A percentile compares a stretch with the other conserved stretches of the same genome.
These are phyloP conservation scores for Xerocomellus dryophilus DNA, from an alignment of 768 basidiomycete genomes.

Conservation along the genomic window DNA sequence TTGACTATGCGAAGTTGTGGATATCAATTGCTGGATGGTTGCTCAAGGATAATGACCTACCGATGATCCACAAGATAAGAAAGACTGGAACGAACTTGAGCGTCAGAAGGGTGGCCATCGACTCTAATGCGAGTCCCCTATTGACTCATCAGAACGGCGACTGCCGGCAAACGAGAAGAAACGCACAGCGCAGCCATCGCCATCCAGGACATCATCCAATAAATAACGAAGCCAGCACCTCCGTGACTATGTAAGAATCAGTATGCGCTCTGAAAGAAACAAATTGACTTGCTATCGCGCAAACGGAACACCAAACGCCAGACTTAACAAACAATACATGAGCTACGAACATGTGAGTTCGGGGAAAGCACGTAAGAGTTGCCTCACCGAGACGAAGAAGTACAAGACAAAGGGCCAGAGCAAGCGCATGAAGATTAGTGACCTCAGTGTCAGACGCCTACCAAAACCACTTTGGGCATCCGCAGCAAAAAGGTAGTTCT, in stretches of 20 bases:
- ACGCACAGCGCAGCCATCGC: conserved; percentile 58
- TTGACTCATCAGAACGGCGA: not conserved
- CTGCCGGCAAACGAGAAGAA: not conserved
- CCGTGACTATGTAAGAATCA: conserved; percentile 38
- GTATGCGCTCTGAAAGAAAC: not conserved
- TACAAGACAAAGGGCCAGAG: conserved; percentile 39
- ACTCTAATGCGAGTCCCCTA: conserved; percentile 61
- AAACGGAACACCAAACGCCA: conserved; percentile 60
- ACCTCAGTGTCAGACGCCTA: conserved; percentile 35
- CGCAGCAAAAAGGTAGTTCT: conserved; percentile 37
- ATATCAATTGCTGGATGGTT: not conserved
- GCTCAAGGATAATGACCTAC: conserved; percentile 27
- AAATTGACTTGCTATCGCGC: conserved; percentile 38
- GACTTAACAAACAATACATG: conserved; percentile 55
- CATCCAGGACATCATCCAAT: conserved; percentile 64
- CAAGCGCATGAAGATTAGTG: conserved; percentile 41
- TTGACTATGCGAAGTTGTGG: conserved; percentile 39
- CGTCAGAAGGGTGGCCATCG: conserved; percentile 56
- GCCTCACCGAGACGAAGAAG: conserved; percentile 40
- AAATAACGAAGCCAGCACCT: conserved; percentile 56
- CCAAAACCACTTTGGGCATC: conserved; percentile 39
- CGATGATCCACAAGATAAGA: conserved; percentile 62
- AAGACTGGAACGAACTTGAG: conserved; percentile 53
- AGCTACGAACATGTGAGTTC: conserved; percentile 34
- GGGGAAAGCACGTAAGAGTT: not conserved